Percentiles rank a stretch among this genome's conserved stretches.
These are phyloP conservation scores for Microsporum ferrugineum DNA, from an alignment of 2,329 filamentous ascomycete genomes.

Conservation along the genomic window DNA sequence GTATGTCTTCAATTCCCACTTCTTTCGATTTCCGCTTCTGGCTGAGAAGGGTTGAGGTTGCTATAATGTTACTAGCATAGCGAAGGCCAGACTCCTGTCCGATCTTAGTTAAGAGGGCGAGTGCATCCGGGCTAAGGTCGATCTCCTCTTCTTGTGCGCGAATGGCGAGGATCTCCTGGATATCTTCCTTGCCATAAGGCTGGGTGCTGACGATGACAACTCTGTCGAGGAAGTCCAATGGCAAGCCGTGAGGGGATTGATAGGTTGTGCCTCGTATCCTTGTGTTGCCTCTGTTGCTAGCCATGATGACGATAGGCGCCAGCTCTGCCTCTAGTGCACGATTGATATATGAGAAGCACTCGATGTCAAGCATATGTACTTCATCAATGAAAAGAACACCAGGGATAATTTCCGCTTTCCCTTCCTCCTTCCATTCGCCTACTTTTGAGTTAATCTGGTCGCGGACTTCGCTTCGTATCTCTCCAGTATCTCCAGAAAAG, in stretches of 20 bases:
- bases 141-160: constrained; percentile 93
- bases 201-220: constrained; percentile 95
- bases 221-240: constrained; percentile 89
- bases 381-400: constrained; percentile 97
- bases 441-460: constrained; percentile 99
- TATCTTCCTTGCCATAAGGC: constrained; percentile 68
- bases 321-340: constrained; percentile 89
- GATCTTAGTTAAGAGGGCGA: constrained; percentile 90
- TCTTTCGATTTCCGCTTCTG: constrained; percentile 77
- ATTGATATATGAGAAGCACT: constrained; percentile 98
- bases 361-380: constrained; percentile 98
- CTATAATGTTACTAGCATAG: constrained; percentile 97
- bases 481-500: constrained; percentile 94
- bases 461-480: constrained; percentile 92
- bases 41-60: constrained; percentile 75
- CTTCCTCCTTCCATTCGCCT: constrained; percentile 97
- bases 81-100: constrained; percentile 82
- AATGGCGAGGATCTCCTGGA: constrained; percentile 84
- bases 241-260: constrained; percentile 81
- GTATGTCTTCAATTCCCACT: constrained; percentile 76
- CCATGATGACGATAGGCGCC: constrained; percentile 97
- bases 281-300: constrained; percentile 85
- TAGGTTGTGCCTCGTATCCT: constrained; percentile 90
- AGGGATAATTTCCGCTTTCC: constrained; percentile 95
- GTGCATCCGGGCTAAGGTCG: constrained; percentile 76